Evolutionary conservation across 2,329 filamentous ascomycete species (phyloP).

Genomic region (Dissoconium aciculare): DNA sequence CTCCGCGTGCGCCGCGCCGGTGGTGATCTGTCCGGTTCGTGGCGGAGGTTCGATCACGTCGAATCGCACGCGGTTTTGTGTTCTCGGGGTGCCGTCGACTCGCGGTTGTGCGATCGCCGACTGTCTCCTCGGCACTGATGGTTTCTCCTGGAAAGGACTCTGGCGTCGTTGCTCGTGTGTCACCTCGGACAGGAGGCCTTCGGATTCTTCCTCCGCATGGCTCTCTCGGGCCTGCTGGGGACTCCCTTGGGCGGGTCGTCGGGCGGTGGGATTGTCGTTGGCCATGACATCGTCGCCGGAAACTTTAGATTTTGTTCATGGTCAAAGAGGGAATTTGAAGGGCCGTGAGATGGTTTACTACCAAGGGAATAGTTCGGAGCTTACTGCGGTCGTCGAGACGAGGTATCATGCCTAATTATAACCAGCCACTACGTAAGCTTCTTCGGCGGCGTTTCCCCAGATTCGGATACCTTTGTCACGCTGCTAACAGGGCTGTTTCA

Average conservation of each 20-base stretch:
- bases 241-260: conserved; percentile 12
- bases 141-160: conserved; percentile 3
- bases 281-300: conserved; percentile 25
- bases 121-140: conserved; percentile 16
- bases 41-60: conserved; percentile 32
- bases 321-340: too few relatives aligned
- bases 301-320: conserved; percentile 2
- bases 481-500: too few relatives aligned
- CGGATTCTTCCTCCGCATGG: conserved; percentile 16
- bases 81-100: conserved; percentile 42
- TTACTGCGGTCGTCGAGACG: too few relatives aligned
- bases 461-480: too few relatives aligned
- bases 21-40: conserved; percentile 8
- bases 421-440: too few relatives aligned
- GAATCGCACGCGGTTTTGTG: conserved; percentile 61
- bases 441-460: too few relatives aligned
- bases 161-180: conserved; percentile 16
- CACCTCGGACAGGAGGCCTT: conserved; percentile 17
- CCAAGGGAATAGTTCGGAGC: too few relatives aligned
- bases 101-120: conserved; percentile 34
- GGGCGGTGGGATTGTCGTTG: conserved; percentile 18
- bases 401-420: too few relatives aligned
- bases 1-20: conserved; percentile 12
- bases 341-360: too few relatives aligned
- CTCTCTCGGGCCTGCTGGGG: not conserved